These are phyloP conservation scores for Agrocybe pediades DNA, from an alignment of 768 basidiomycete genomes.

Conservation along the genomic window DNA sequence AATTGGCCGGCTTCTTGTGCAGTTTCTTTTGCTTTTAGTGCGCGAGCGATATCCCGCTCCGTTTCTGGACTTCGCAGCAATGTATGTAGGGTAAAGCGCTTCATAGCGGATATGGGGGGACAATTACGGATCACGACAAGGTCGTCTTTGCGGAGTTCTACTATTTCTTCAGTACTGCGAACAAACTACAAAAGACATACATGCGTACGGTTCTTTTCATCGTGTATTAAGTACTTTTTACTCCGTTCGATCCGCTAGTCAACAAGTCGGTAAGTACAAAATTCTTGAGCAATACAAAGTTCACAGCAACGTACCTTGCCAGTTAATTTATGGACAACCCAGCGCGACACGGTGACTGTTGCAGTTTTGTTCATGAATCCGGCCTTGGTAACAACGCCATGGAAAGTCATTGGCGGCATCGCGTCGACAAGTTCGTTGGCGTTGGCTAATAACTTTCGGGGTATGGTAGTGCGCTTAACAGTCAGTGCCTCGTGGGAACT, in stretches of 20 bases:
- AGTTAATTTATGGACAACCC: constrained; percentile 70
- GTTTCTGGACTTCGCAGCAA: constrained; percentile 69
- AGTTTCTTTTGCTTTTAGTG: constrained; percentile 19
- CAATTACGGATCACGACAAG: constrained; percentile 80
- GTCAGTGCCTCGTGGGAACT: constrained; percentile 1
- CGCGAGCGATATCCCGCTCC: constrained; percentile 49
- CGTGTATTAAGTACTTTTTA: constrained; percentile 80
- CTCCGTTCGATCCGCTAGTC: constrained; percentile 68
- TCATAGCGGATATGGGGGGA: constrained; percentile 76
- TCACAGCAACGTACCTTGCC: constrained; percentile 60
- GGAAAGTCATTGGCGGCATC: constrained; percentile 81
- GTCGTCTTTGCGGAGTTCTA: constrained; percentile 70
- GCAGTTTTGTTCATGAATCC: constrained; percentile 86
- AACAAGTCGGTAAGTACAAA: not conserved
- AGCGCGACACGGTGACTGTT: constrained; percentile 79
- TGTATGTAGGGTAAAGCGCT: constrained; percentile 72
- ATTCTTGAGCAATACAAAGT: not conserved
- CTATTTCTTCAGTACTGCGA: constrained; percentile 6
- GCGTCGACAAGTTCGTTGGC: constrained; percentile 2
- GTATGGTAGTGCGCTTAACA: too few species aligned
- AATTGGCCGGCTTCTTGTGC: constrained; percentile 12
- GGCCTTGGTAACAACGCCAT: constrained; percentile 76
- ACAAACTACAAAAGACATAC: not conserved
- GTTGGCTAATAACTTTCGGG: too few species aligned
- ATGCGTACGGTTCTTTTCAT: constrained; percentile 66